Evolutionary conservation across 2,329 filamentous ascomycete genomes (phyloP), one percentile per base, ranked within the genome.

Genomic region (Botryotinia globosa): DNA sequence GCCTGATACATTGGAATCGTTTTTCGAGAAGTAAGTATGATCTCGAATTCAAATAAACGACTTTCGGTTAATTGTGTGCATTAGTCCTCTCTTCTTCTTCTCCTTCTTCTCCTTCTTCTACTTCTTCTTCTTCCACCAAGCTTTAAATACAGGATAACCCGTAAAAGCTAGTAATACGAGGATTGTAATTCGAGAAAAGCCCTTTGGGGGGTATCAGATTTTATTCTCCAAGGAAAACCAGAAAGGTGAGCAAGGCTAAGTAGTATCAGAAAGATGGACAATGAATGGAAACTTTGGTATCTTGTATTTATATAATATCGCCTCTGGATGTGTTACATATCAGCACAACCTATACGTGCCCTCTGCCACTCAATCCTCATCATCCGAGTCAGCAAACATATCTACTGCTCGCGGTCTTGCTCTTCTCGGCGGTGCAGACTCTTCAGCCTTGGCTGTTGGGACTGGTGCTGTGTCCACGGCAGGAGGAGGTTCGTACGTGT

Each of bases 381-480:
- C 87, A 76, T 92, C 92, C 7, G 91, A 92, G 80, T 92, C 91
- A 18, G 91, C 92, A 87, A 96, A 97, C 92, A 96, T 94, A 80
- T 96, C 93, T 77, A 92, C 92, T 7, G 93, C 92, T 77, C 90
- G 89, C 81, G 93, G 91, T 73, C 79, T 73, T 72, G 75, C 73
- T 44, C 74, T 73, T 69, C 74, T 71, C 69, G 77, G 77, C 34
- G 80, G 77, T 10, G 32, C 25, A 39, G 74, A 45, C 22, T 68
- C 71, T 29, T 70, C 71, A 51, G 1, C 29, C 51, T 54, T 72
- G 4, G 3, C 9, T 16, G 37, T 8, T 7, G 42, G 29, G 51
- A 42, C 34, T 4, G 62, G 10, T 67, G 18, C 34, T 5, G 32
- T n/a, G 5, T 72, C 51, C n/a, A 18, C 29, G 7, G 18, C 48